phyloP scores from a whole-genome alignment of 2,329 filamentous ascomycete genomes.

The Alternaria sp. region DNA sequence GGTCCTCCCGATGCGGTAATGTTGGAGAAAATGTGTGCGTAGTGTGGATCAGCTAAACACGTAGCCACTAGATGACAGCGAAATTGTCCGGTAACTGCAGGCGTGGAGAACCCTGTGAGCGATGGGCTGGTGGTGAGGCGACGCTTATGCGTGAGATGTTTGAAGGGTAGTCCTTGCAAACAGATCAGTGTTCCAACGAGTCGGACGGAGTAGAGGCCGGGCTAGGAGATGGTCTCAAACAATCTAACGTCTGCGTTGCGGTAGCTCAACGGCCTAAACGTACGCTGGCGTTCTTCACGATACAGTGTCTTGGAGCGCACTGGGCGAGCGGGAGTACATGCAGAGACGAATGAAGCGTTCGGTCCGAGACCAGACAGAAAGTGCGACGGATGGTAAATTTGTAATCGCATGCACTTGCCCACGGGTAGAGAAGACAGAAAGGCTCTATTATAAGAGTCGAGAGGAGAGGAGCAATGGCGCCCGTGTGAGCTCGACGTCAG shows the following conservation, averaged over 20 bases:
- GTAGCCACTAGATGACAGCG: constrained; percentile 43
- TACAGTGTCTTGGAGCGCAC: constrained; percentile 34
- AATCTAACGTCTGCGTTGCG: constrained; percentile 43
- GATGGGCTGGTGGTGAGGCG: constrained; percentile 38
- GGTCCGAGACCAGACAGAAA: constrained; percentile 45
- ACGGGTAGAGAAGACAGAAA: constrained; percentile 26
- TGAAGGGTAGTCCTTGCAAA: constrained; percentile 49
- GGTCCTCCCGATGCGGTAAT: constrained; percentile 49
- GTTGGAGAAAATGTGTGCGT: constrained; percentile 42
- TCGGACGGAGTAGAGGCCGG: constrained; percentile 30
- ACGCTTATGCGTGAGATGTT: constrained; percentile 39
- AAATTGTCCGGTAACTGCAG: constrained; percentile 40
- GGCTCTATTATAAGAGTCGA: constrained; percentile 29
- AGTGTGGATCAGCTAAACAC: constrained; percentile 41
- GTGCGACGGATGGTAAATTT: constrained; percentile 47
- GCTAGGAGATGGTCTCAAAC: constrained; percentile 48
- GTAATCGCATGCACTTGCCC: constrained; percentile 36
- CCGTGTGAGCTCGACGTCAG: constrained; percentile 30
- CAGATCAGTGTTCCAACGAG: constrained; percentile 41
- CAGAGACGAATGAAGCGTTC: constrained; percentile 46
- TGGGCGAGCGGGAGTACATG: constrained; percentile 43
- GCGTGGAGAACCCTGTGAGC: constrained; percentile 45
- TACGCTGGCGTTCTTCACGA: constrained; percentile 42
- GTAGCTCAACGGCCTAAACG: constrained; percentile 44
- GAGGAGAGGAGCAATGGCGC: constrained; percentile 24